Evolutionary conservation across 1,284 basidiomycete genomes (phyloP).

Genomic region (Omphalotus olearius): DNA sequence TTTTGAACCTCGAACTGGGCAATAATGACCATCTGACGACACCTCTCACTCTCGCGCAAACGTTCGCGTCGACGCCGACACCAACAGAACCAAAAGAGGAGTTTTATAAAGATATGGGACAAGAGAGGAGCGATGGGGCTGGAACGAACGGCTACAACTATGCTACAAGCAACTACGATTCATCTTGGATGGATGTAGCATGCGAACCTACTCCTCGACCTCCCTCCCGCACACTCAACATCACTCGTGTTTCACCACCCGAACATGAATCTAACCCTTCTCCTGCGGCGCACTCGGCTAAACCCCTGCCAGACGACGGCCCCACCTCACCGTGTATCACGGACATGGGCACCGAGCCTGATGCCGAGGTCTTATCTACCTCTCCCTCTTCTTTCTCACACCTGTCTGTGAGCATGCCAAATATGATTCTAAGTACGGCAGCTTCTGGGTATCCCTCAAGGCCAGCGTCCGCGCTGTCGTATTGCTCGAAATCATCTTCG

Average conservation of each 20-base stretch:
- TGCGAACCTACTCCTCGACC: slow-evolving; percentile 15
- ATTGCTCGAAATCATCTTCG: background rate
- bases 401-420: background rate
- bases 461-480: slow-evolving; percentile 4
- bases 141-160: background rate
- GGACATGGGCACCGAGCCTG: slow-evolving; percentile 8
- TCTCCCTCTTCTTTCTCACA: slow-evolving; percentile 10
- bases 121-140: background rate
- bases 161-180: background rate
- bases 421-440: background rate
- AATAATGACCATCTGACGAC: background rate
- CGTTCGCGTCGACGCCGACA: slow-evolving; percentile 12
- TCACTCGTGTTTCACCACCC: background rate
- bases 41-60: slow-evolving; percentile 3
- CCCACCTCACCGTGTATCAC: slow-evolving; percentile 1
- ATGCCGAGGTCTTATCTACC: slow-evolving; percentile 12
- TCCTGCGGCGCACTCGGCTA: background rate
- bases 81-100: slow-evolving; percentile 6
- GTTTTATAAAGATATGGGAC: background rate
- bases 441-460: slow-evolving; percentile 6
- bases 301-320: background rate
- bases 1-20: slow-evolving; percentile 14
- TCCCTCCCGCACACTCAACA: slow-evolving; percentile 7
- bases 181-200: slow-evolving; percentile 1
- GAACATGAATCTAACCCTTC: background rate